Percentiles rank a stretch among this genome's conserved stretches.
These are phyloP conservation scores for Cyberlindnera veronae DNA, from an alignment of 805 yeast species.

Conservation along the genomic window DNA sequence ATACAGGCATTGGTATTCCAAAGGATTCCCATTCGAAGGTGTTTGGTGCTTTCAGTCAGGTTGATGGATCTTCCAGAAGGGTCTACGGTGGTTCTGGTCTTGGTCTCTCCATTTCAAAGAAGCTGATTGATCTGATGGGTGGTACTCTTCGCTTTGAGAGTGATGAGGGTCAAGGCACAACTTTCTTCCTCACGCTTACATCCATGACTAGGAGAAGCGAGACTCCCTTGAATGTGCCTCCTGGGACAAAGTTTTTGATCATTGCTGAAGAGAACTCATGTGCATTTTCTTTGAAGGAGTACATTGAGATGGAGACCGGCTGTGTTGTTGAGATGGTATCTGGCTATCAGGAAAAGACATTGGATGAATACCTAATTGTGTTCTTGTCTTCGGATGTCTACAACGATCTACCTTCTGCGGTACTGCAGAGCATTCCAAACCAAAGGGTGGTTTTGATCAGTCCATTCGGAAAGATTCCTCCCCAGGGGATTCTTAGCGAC, in stretches of 20 bases:
- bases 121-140: conserved; percentile 82
- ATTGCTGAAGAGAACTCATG: conserved; percentile 6
- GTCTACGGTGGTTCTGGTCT: conserved; percentile 90
- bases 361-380: conserved; percentile 6
- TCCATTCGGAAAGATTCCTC: conserved; percentile 14
- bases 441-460: conserved; percentile 12
- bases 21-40: conserved; percentile 77
- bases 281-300: conserved; percentile 12
- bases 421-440: background rate
- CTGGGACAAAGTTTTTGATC: conserved; percentile 9
- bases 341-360: background rate
- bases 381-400: conserved; percentile 13
- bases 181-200: conserved; percentile 72
- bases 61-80: conserved; percentile 88
- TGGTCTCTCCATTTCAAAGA: conserved; percentile 82
- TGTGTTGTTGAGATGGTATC: conserved; percentile 7
- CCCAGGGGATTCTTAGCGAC: conserved; percentile 5
- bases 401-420: conserved; percentile 3
- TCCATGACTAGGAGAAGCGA: conserved; percentile 3
- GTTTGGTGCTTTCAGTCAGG: conserved; percentile 87
- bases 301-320: conserved; percentile 3
- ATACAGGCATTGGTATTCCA: conserved; percentile 86
- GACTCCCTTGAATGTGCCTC: background rate
- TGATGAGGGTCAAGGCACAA: conserved; percentile 73
- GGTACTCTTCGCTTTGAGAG: conserved; percentile 87